Percentiles rank a stretch among this genome's conserved stretches.
phyloP scores from a whole-genome alignment of 371 early-diverging fungal genomes.

The Mortierella sp. region DNA sequence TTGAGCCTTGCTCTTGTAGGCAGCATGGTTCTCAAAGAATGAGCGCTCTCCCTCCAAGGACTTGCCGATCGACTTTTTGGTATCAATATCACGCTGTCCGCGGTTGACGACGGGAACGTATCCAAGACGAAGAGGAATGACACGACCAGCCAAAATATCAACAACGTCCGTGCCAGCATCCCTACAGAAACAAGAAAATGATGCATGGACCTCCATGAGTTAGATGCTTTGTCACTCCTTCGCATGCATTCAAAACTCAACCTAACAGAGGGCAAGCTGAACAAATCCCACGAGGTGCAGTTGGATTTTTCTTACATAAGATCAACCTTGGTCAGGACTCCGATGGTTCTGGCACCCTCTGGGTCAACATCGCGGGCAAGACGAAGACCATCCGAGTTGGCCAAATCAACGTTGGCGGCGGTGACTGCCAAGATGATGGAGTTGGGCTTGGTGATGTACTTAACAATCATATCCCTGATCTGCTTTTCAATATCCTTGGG shows the following conservation, averaged over 20 bases:
- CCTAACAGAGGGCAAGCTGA: not conserved
- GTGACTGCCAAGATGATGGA: conserved; percentile 99
- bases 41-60: conserved; percentile 92
- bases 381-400: conserved; percentile 99
- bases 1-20: conserved; percentile 96
- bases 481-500: conserved; percentile 99
- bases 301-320: conserved; percentile 79
- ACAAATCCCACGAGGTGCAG: not conserved
- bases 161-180: conserved; percentile 99
- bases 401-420: conserved; percentile 98
- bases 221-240: not conserved
- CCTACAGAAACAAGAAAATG: conserved; percentile 34
- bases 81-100: conserved; percentile 96
- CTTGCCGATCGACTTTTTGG: conserved; percentile 87
- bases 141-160: conserved; percentile 97
- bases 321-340: conserved; percentile 99
- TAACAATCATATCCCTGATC: conserved; percentile 97
- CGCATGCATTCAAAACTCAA: not conserved
- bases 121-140: conserved; percentile 94
- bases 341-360: conserved; percentile 97
- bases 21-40: conserved; percentile 95
- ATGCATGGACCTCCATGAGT: not conserved
- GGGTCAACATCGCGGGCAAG: conserved; percentile 98
- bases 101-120: conserved; percentile 95
- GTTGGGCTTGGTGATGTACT: conserved; percentile 96